Evolutionary conservation across 306 rosid species (phyloP).

Genomic region (Dalbergia cochinchinensis): DNA sequence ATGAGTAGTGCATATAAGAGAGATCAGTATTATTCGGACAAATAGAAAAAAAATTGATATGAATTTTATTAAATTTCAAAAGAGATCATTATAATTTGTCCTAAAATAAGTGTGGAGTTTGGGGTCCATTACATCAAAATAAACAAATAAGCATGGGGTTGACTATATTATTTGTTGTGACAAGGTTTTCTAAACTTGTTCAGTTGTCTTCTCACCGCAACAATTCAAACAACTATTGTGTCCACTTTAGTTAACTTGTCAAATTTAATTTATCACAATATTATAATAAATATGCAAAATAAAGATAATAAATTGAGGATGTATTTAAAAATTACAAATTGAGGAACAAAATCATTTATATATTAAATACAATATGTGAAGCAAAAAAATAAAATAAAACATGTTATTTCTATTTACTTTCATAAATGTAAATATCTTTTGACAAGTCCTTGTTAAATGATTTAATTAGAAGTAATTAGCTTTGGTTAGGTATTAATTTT

Average conservation of each 20-base stretch:
- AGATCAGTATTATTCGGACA: too few relatives aligned
- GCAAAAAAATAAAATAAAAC: neutral
- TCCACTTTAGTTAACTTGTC: neutral
- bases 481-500: too few relatives aligned
- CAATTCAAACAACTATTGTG: neutral
- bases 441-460: too few relatives aligned
- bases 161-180: neutral
- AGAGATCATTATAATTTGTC: too few relatives aligned
- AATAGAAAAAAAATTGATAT: too few relatives aligned
- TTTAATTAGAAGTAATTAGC: too few relatives aligned
- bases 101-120: too few relatives aligned
- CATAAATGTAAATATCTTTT: too few relatives aligned
- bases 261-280: neutral
- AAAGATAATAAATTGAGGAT: neutral
- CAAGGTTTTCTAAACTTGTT: neutral
- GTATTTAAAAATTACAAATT: neutral
- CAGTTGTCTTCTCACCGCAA: neutral
- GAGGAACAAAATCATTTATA: neutral
- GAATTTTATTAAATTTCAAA: too few relatives aligned
- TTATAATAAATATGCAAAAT: neutral
- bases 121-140: too few relatives aligned
- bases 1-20: too few relatives aligned
- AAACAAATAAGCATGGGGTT: neutral
- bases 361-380: too few relatives aligned
- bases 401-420: neutral